Evolutionary conservation across 768 basidiomycete genomes (phyloP), one percentile per base, ranked within the genome.

Genomic region (Rhizopogon sp.): DNA sequence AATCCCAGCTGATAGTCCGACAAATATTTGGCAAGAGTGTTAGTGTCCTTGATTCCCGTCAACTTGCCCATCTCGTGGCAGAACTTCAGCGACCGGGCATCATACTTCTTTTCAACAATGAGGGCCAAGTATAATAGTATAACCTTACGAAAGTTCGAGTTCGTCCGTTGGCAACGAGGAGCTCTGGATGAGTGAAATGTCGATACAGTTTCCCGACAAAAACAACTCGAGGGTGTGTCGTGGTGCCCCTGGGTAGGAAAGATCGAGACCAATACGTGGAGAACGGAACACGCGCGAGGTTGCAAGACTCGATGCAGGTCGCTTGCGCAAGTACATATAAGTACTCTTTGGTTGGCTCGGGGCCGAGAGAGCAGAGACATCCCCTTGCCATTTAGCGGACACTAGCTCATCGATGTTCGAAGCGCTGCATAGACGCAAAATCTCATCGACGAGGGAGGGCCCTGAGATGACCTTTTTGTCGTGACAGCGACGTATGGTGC

Each of bases 201-300:
- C 89, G 80, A 67, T 91, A 90, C 7, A 72, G 76, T 49, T 71
- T 79, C 13, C 79, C 68, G 43, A 90, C 72, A 64, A 79, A 90
- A n/a, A 66, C 49, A 46, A 87, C 77, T 31, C 90, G 79, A 2
- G 81, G 81, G 17, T 70, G 56, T 8, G 69, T 60, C 5, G 69
- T 62, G 3, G 71, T 66, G 2, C 70, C 61, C 2, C 74, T 80
- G 81, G 74, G 62, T 89, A 81, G 6, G 88, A 87, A 20, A 91
- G 78, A 52, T 91, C 89, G 29, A 92, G 73, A 3, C 89, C 89
- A 43, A 92, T 84, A n/a, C 89, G 80, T 14, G 90, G 89, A 39
- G 88, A 88, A 39, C 69, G 69, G 64, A 81, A 86, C 20, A 88
- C 72, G 17, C 53, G 56, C 46, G 35, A 47, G 31, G 17, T 35